phyloP scores from a whole-genome alignment of 805 yeast genomes.

The Metschnikowia koreensis region DNA sequence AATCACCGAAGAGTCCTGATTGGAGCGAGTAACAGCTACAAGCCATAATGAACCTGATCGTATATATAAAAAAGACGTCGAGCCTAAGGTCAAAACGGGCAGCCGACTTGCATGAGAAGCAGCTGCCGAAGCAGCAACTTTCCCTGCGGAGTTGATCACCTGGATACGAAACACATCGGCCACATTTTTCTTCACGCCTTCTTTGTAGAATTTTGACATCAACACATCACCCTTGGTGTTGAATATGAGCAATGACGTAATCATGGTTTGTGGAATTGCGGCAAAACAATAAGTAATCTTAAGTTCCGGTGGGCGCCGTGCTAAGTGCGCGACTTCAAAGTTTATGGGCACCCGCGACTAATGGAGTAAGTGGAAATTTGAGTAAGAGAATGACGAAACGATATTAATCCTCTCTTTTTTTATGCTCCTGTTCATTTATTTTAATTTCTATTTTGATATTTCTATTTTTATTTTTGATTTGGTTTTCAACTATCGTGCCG shows the following conservation, averaged over 20 bases:
- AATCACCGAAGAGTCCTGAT: constrained; percentile 77
- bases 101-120: constrained; percentile 29
- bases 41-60: constrained; percentile 64
- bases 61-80: constrained; percentile 85
- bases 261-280: constrained; percentile 46
- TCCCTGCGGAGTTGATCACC: constrained; percentile 61
- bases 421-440: too few species aligned
- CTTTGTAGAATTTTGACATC: constrained; percentile 68
- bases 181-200: constrained; percentile 73
- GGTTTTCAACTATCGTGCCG: too few species aligned
- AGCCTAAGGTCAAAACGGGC: constrained; percentile 74
- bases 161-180: constrained; percentile 91
- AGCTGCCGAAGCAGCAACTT: constrained; percentile 17
- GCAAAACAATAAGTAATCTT: background rate
- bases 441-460: too few species aligned
- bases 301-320: background rate
- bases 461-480: too few species aligned
- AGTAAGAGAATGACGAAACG: too few species aligned
- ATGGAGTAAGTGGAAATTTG: too few species aligned
- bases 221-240: constrained; percentile 81
- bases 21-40: constrained; percentile 86
- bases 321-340: too few species aligned
- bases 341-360: too few species aligned
- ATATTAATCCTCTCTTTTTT: too few species aligned
- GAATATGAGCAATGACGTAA: constrained; percentile 77